Conservation (phyloP, 140 eudicot species). For the Erigeron philadelphicus region DNA sequence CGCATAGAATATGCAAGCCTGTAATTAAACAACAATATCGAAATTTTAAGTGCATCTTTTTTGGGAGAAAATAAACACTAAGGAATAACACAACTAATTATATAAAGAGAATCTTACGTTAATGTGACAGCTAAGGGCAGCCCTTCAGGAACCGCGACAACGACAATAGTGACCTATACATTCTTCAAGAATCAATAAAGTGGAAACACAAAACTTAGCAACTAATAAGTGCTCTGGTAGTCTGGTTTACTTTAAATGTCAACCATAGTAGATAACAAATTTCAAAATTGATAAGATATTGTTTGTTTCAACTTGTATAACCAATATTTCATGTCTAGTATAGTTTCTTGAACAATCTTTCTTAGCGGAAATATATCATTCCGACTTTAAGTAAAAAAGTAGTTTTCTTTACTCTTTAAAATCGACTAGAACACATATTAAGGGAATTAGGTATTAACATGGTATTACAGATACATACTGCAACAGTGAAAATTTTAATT, state of each 20-base stretch:
- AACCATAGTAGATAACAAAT: slow-evolving; percentile 6
- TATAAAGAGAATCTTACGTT: slow-evolving; percentile 56
- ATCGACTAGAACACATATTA: background rate
- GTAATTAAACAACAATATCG: background rate
- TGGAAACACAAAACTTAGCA: slow-evolving; percentile 18
- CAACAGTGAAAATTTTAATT: slow-evolving; percentile 74
- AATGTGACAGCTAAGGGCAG: slow-evolving; percentile 95
- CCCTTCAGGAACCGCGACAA: slow-evolving; percentile 98
- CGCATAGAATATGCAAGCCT: slow-evolving; percentile 98
- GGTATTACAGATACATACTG: slow-evolving; percentile 42
- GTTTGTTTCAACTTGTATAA: slow-evolving; percentile 18
- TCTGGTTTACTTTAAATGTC: background rate
- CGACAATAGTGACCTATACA: slow-evolving; percentile 84
- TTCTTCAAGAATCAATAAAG: slow-evolving; percentile 11
- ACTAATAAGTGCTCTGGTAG: slow-evolving; percentile 1
- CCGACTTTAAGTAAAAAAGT: background rate
- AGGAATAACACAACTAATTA: background rate
- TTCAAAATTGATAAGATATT: background rate
- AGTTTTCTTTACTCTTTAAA: background rate
- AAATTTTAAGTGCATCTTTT: background rate
- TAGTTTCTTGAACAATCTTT: background rate
- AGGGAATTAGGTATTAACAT: slow-evolving; percentile 6
- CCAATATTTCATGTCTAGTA: background rate
- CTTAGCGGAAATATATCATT: background rate
- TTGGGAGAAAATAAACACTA: background rate